A percentile compares a stretch with the other conserved stretches of the same genome.
Conservation (phyloP, 2,329 filamentous ascomycete genomes). For the Talaromyces sp. region DNA sequence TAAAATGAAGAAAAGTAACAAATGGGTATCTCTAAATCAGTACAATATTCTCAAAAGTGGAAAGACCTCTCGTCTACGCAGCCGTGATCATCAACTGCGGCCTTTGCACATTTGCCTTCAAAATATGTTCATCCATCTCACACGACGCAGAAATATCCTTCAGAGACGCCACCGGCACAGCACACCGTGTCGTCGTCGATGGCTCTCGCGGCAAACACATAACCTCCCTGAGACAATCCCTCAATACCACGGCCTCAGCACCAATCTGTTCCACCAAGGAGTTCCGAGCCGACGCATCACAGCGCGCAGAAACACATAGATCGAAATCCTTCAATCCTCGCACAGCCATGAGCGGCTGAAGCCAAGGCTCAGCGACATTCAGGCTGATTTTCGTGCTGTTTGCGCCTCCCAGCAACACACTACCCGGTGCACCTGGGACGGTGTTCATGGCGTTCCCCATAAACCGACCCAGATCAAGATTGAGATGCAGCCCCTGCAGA, state of each 20-base stretch:
- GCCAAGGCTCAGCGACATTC: constrained; percentile 28
- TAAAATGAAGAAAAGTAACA: not conserved
- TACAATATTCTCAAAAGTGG: not conserved
- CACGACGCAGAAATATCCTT: not conserved
- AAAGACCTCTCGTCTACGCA: constrained; percentile 17
- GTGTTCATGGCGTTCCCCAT: constrained; percentile 18
- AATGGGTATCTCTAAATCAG: constrained; percentile 12
- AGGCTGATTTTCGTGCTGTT: constrained; percentile 26
- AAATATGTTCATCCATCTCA: not conserved
- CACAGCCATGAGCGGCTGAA: constrained; percentile 29
- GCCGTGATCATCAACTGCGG: constrained; percentile 31
- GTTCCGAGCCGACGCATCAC: constrained; percentile 29
- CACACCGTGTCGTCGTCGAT: not conserved
- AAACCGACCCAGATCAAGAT: constrained; percentile 33
- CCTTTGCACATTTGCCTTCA: not conserved
- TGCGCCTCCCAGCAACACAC: constrained; percentile 21
- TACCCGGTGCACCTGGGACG: not conserved
- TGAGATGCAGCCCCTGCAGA: constrained; percentile 25
- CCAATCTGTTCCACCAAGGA: constrained; percentile 28
- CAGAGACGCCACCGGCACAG: not conserved
- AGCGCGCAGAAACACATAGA: constrained; percentile 33
- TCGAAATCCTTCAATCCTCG: constrained; percentile 31
- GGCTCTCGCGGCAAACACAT: constrained; percentile 25
- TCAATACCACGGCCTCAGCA: constrained; percentile 26
- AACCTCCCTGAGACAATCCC: constrained; percentile 26